These are phyloP conservation scores for Sporobolomyces pararoseus DNA, from an alignment of 768 basidiomycete species.

Conservation along the genomic window DNA sequence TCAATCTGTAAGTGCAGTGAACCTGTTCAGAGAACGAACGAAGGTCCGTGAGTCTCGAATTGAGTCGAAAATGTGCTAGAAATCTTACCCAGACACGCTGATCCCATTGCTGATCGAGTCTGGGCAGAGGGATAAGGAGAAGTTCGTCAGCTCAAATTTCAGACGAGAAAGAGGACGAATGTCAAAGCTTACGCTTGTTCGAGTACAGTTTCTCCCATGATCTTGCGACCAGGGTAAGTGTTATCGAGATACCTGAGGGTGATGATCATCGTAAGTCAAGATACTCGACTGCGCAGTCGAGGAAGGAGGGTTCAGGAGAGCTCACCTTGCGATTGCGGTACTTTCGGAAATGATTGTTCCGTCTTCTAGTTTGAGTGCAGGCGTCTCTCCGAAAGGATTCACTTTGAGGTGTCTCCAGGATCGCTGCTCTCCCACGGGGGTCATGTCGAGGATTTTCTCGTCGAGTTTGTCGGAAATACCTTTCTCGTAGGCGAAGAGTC, in stretches of 20 bases:
- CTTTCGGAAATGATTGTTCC: constrained; percentile 15
- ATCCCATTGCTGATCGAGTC: constrained; percentile 35
- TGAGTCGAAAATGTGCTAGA: no score
- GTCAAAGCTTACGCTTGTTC: constrained; percentile 35
- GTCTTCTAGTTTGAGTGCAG: constrained; percentile 13
- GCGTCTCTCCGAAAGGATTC: constrained; percentile 25
- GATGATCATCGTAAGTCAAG: no score
- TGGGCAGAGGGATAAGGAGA: no score
- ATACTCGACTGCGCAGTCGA: no score
- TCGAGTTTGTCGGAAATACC: constrained; percentile 29
- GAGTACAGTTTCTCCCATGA: constrained; percentile 30
- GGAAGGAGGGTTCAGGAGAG: neutral
- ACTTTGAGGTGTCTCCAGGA: constrained; percentile 22
- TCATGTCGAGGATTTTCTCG: constrained; percentile 29
- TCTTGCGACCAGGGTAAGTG: constrained; percentile 29
- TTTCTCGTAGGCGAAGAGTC: constrained; percentile 33
- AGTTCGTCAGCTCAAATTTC: no score
- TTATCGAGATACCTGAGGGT: constrained; percentile 27
- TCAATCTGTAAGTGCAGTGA: constrained; percentile 27
- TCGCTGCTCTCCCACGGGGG: constrained; percentile 28
- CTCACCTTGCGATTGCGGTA: constrained; percentile 12
- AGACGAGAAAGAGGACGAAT: no score
- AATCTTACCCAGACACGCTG: no score
- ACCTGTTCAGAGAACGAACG: no score
- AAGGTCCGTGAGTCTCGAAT: no score